phyloP scores from a whole-genome alignment of 371 early-diverging fungal species.

The Batkoa obscura region DNA sequence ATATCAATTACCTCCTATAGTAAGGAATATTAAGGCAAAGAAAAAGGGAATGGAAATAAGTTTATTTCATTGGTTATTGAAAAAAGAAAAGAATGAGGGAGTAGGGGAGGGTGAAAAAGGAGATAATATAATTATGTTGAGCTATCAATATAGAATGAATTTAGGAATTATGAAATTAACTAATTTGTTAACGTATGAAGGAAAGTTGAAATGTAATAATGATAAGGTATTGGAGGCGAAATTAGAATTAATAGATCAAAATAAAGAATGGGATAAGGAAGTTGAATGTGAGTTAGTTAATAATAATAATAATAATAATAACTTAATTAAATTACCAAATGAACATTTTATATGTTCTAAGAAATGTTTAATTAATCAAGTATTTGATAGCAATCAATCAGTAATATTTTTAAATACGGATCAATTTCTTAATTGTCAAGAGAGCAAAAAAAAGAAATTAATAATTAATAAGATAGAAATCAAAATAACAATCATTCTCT shows the following conservation, averaged over 20 bases:
- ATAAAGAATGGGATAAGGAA: no score
- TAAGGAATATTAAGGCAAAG: constrained; percentile 29
- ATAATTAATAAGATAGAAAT: constrained; percentile 59
- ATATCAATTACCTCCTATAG: constrained; percentile 92
- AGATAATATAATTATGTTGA: constrained; percentile 49
- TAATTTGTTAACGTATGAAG: constrained; percentile 70
- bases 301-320: no score
- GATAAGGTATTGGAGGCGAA: no score
- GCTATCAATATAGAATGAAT: constrained; percentile 95
- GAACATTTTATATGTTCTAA: no score
- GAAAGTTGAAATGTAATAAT: constrained; percentile 58
- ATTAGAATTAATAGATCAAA: no score
- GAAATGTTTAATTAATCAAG: no score
- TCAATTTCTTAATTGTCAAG: no score
- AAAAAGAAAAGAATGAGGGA: constrained; percentile 66
- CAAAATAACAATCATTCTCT: constrained; percentile 26
- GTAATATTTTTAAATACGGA: no score
- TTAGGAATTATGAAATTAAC: constrained; percentile 75
- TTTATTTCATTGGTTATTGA: constrained; percentile 59
- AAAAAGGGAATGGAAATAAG: constrained; percentile 30
- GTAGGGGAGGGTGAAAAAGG: no score
- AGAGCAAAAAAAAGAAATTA: constrained; percentile 28
- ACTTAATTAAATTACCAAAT: no score
- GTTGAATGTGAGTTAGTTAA: no score
- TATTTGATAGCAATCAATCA: no score